Conservation (phyloP, 2,329 filamentous ascomycete species). For the Penicillium verrucosum region DNA sequence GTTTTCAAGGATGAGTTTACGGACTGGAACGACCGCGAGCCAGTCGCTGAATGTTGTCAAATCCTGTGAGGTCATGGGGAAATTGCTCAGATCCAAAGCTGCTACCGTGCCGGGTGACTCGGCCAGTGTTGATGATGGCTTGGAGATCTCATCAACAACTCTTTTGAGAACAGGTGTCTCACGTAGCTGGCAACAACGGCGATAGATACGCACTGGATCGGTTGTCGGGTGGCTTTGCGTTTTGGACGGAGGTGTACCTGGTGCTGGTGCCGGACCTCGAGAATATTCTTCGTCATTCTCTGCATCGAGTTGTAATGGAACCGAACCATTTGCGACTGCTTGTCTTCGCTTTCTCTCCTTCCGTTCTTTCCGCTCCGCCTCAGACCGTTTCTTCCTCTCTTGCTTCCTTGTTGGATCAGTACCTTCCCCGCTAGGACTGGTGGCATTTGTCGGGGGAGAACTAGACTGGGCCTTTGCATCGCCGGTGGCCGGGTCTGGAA, state of each 20-base stretch:
- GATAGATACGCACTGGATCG: constrained; percentile 88
- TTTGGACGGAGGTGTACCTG: constrained; percentile 42
- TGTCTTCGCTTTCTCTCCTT: constrained; percentile 83
- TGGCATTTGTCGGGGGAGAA: constrained; percentile 5
- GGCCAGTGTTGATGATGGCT: constrained; percentile 62
- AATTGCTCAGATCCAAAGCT: constrained; percentile 79
- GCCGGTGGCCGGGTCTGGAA: neutral
- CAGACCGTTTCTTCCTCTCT: constrained; percentile 93
- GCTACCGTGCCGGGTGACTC: constrained; percentile 71
- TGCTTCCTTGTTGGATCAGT: constrained; percentile 67
- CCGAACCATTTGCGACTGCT: constrained; percentile 80
- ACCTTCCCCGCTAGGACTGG: constrained; percentile 26
- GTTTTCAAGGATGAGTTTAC: constrained; percentile 81
- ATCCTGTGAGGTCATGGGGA: constrained; percentile 78
- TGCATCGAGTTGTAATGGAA: constrained; percentile 77
- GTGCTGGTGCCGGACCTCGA: constrained; percentile 24
- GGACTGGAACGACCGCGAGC: constrained; percentile 86
- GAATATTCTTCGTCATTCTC: constrained; percentile 62
- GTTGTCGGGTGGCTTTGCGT: constrained; percentile 73
- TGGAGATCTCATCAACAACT: constrained; percentile 81
- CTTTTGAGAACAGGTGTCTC: constrained; percentile 91
- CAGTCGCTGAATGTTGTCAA: constrained; percentile 88
- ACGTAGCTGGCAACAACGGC: constrained; percentile 87
- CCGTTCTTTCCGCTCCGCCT: constrained; percentile 85
- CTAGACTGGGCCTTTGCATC: constrained; percentile 7